Conservation (phyloP, 257 asterid species). For the Solanum bulbocastanum region DNA sequence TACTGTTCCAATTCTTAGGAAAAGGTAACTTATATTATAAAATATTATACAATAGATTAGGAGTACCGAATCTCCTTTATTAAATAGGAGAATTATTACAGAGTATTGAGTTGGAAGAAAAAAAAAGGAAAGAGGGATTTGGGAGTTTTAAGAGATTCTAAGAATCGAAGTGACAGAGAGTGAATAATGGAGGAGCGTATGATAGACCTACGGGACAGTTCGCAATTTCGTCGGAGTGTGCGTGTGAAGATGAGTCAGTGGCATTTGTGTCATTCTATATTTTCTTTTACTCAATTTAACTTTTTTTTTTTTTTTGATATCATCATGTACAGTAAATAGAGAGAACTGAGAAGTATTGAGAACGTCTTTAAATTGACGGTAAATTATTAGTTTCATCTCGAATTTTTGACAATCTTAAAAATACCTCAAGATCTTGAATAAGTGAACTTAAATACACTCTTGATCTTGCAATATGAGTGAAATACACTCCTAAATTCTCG, state of each 20-base stretch:
- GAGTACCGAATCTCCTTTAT: not conserved
- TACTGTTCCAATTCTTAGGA: not conserved
- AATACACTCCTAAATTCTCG: no score
- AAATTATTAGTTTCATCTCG: no score
- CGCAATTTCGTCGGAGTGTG: not conserved
- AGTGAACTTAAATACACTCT: no score
- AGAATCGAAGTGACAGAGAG: not conserved
- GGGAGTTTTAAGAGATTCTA: not conserved
- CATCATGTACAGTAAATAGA: not conserved
- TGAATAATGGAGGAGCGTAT: not conserved
- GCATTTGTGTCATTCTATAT: not conserved
- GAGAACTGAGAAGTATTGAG: not conserved
- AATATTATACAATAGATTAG: not conserved
- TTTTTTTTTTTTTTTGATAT: not conserved
- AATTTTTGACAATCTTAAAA: no score
- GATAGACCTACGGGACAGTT: not conserved
- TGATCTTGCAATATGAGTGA: not conserved
- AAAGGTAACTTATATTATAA: not conserved
- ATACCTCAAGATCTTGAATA: rapidly evolving
- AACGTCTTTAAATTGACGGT: no score
- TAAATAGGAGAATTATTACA: not conserved
- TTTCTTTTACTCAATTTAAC: not conserved
- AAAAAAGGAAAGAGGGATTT: not conserved
- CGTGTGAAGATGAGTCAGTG: not conserved
- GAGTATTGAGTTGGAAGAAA: not conserved